Evolutionary conservation across 2,329 filamentous ascomycete species (phyloP).

Genomic region (Aureobasidium sp.): DNA sequence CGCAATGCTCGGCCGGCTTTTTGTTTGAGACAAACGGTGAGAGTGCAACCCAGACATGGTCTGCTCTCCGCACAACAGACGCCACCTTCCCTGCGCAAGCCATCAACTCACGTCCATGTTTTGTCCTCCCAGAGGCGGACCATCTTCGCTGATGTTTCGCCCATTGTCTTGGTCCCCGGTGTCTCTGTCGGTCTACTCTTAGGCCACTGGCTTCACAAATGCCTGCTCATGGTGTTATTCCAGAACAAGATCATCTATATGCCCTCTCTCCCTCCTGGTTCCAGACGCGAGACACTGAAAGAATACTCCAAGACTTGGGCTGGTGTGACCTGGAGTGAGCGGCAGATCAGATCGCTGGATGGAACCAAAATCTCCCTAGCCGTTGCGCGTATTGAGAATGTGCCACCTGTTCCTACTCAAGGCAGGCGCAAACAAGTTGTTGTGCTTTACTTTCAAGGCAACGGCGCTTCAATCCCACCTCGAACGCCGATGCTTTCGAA

Average conservation of each 20-base stretch:
- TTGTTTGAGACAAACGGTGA: not conserved
- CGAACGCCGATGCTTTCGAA: slow-evolving; percentile 42
- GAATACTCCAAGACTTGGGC: slow-evolving; percentile 56
- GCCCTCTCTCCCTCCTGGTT: slow-evolving; percentile 64
- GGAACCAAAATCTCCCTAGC: slow-evolving; percentile 58
- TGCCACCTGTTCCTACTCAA: not conserved
- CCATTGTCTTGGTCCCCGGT: slow-evolving; percentile 50
- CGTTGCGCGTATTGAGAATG: slow-evolving; percentile 34
- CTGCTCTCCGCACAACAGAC: not conserved
- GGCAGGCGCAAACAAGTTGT: slow-evolving; percentile 21
- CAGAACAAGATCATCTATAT: slow-evolving; percentile 82
- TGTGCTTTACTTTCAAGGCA: slow-evolving; percentile 46
- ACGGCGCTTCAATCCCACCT: slow-evolving; percentile 40
- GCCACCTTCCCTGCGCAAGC: not conserved
- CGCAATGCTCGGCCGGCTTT: not conserved
- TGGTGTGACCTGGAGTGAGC: slow-evolving; percentile 61
- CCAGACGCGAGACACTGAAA: slow-evolving; percentile 58
- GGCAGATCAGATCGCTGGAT: slow-evolving; percentile 54
- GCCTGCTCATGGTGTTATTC: slow-evolving; percentile 66
- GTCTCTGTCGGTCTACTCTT: slow-evolving; percentile 61
- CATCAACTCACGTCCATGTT: not conserved
- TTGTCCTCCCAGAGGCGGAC: slow-evolving; percentile 12
- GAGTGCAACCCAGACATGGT: not conserved
- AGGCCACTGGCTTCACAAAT: slow-evolving; percentile 57
- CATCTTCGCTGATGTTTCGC: slow-evolving; percentile 30